Evolutionary conservation across 2,329 filamentous ascomycete genomes (phyloP), one percentile per base, ranked within the genome.

Genomic region (Verticillium klebahnii): DNA sequence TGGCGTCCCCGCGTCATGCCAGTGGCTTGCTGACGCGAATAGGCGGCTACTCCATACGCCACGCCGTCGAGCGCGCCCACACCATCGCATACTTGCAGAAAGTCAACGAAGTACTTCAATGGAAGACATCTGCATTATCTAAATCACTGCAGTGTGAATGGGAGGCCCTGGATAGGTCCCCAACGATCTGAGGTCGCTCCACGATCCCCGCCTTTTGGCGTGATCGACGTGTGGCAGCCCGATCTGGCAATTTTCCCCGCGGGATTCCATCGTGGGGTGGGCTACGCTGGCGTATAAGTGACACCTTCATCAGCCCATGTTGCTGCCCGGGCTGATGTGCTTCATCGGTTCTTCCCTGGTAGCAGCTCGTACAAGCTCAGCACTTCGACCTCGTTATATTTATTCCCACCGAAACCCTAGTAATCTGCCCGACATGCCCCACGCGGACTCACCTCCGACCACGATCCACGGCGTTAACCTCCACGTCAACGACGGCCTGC

Each of bases 401-500:
- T 14, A 36, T 14, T 36, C 5, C 4, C 14, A 9, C 9, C 8
- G 11, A 36, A 36, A 36, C 11, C 34, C 34, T 36, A 11, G 34
- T 3, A 2, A 36, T 14, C 34, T 14, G 14, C 9, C 3, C 34
- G 1, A 0, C 34, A 36, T 36, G 34, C 34, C 34, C 9, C 34
- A 36, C 34, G 34, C 34, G 3, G 9, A 3, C 2, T 3, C 34
- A 2, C 34, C 34, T 3, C 4, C 14, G 34, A 36, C 34, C 11
- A 63, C 62, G 0, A 61, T 63, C 54, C 31, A 56, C 25, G 60
- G 62, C 19, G 62, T 63, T 19, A 55, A 69, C 7, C 62, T 71
- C 12, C 65, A 66, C 52, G 72, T 74, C 58, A 74, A 71, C 34
- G 72, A 73, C 37, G 71, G 70, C 0, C 75, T 76, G 6, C 74